phyloP scores from a whole-genome alignment of 306 rosid species.

The Mimosa bimucronata region DNA sequence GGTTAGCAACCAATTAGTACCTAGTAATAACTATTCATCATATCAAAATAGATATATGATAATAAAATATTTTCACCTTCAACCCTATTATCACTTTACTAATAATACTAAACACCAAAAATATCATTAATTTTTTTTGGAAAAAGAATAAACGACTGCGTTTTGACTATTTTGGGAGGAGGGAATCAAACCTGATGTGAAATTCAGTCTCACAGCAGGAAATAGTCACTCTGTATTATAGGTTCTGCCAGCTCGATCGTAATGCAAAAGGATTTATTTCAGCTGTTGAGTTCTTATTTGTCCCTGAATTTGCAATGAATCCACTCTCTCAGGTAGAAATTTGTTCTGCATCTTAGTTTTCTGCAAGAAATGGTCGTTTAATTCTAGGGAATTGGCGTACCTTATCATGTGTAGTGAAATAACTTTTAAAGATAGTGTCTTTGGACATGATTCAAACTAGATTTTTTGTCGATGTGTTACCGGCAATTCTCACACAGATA shows the following conservation, averaged over 20 bases:
- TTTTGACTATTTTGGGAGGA: no score
- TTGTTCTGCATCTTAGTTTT: neutral
- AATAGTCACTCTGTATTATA: constrained; percentile 75
- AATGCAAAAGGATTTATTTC: constrained; percentile 88
- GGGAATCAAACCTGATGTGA: no score
- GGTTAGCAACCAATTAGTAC: no score
- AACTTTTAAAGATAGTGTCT: neutral
- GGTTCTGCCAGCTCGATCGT: constrained; percentile 94
- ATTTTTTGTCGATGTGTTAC: neutral
- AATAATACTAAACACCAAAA: no score
- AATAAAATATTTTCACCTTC: no score
- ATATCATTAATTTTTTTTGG: no score
- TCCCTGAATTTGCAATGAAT: constrained; percentile 92
- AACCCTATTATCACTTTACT: no score
- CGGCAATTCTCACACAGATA: neutral
- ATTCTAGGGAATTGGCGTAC: neutral
- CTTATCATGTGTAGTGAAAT: neutral
- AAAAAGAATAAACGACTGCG: no score
- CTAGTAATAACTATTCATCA: no score
- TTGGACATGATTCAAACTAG: neutral
- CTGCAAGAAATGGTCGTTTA: neutral
- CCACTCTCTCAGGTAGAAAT: constrained; percentile 82
- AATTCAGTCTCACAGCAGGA: constrained; percentile 86
- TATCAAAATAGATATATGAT: no score
- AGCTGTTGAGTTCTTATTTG: constrained; percentile 88